Evolutionary conservation across 805 yeast genomes (phyloP).

Genomic region (Ogataea populi-albae): DNA sequence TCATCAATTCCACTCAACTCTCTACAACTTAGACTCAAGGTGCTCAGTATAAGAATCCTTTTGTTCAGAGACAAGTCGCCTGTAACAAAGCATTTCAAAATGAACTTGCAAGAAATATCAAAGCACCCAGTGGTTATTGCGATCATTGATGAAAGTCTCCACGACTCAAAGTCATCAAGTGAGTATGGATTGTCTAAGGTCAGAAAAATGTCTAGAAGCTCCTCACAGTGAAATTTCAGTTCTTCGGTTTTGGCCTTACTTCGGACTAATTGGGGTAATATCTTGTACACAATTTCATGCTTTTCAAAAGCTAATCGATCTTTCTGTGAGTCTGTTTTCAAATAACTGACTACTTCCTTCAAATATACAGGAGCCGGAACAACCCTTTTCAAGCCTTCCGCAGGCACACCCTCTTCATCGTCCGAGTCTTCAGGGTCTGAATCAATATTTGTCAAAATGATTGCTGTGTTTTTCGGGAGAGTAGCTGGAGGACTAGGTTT

Average conservation of each 20-base stretch:
- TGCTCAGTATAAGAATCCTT: conserved; percentile 63
- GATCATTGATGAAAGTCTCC: conserved; percentile 60
- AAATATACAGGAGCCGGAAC: conserved; percentile 61
- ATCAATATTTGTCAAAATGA: conserved; percentile 13
- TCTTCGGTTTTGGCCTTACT: conserved; percentile 67
- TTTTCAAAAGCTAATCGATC: conserved; percentile 47
- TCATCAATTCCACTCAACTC: conserved; percentile 66
- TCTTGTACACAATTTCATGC: conserved; percentile 45
- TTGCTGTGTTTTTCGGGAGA: too few relatives aligned
- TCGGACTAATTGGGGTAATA: conserved; percentile 59
- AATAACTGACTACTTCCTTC: conserved; percentile 63
- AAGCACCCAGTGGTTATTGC: conserved; percentile 56
- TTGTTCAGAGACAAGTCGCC: conserved; percentile 85
- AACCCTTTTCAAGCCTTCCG: conserved; percentile 34
- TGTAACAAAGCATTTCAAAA: conserved; percentile 48
- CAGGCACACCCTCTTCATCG: conserved; percentile 40
- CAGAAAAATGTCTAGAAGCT: conserved; percentile 48
- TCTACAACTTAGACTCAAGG: conserved; percentile 69
- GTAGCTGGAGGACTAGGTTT: background rate
- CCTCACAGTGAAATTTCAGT: conserved; percentile 53
- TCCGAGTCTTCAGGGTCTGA: conserved; percentile 46
- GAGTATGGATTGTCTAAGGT: conserved; percentile 57
- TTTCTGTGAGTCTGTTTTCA: conserved; percentile 42
- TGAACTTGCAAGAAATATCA: conserved; percentile 40
- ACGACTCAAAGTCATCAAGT: conserved; percentile 57